These are phyloP conservation scores for Millerozyma acaciae DNA, from an alignment of 805 yeast species.

Conservation along the genomic window DNA sequence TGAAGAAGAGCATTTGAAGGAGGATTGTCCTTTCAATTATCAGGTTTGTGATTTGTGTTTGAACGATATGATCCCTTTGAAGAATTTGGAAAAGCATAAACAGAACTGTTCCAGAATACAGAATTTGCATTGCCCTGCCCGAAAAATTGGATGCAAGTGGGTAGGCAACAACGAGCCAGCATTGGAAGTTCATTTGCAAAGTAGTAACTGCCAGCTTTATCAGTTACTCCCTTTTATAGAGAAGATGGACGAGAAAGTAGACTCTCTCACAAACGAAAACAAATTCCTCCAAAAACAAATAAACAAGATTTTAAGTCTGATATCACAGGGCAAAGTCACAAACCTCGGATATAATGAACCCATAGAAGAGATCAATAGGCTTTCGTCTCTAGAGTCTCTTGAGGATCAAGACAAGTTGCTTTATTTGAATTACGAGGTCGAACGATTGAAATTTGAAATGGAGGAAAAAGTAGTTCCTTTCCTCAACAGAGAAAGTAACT, in stretches of 20 bases:
- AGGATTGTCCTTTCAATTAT: constrained; percentile 38
- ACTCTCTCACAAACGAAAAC: constrained; percentile 32
- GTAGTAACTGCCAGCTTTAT: constrained; percentile 28
- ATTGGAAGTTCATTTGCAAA: constrained; percentile 31
- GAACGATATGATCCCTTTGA: constrained; percentile 38
- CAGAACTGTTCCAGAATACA: constrained; percentile 38
- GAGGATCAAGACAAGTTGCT: constrained; percentile 27
- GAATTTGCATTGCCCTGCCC: constrained; percentile 45
- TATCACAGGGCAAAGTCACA: constrained; percentile 47
- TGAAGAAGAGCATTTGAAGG: constrained; percentile 30
- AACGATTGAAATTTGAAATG: constrained; percentile 39
- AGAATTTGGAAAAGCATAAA: constrained; percentile 36
- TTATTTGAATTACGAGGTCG: constrained; percentile 39
- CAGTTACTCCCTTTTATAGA: constrained; percentile 25
- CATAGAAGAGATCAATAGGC: constrained; percentile 41
- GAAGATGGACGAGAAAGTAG: constrained; percentile 21
- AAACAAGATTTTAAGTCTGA: constrained; percentile 42
- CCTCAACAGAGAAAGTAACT: constrained; percentile 19
- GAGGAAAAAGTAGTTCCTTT: constrained; percentile 37
- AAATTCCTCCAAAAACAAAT: constrained; percentile 39
- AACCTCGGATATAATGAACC: constrained; percentile 47
- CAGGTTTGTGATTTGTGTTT: constrained; percentile 41
- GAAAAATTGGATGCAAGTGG: constrained; percentile 50
- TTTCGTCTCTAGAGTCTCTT: constrained; percentile 9
- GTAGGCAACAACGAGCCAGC: constrained; percentile 32